phyloP scores from a whole-genome alignment of 306 rosid species.

The Astragalus glycyphyllos region DNA sequence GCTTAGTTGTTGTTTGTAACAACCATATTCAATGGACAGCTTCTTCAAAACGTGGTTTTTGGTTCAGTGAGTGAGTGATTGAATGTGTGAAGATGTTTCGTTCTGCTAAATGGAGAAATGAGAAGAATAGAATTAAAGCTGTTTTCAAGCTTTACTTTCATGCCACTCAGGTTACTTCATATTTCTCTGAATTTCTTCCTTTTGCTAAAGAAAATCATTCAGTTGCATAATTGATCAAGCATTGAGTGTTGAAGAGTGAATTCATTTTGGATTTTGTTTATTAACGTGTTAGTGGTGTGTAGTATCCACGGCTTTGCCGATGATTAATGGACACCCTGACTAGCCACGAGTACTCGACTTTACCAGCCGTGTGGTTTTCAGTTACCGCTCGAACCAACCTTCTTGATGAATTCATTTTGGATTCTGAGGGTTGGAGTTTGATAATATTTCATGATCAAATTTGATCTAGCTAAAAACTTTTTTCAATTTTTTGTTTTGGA shows the following conservation, averaged over 20 bases:
- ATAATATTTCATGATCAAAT: not conserved
- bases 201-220: too few relatives aligned
- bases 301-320: too few relatives aligned
- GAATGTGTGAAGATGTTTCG: conserved; percentile 67
- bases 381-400: too few relatives aligned
- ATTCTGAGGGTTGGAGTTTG: not conserved
- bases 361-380: too few relatives aligned
- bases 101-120: conserved; percentile 89
- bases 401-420: too few relatives aligned
- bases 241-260: too few relatives aligned
- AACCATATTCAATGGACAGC: conserved; percentile 19
- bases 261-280: too few relatives aligned
- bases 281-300: too few relatives aligned
- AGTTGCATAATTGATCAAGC: too few relatives aligned
- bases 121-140: conserved; percentile 76
- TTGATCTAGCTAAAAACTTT: not conserved
- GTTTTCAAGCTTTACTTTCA: conserved; percentile 82
- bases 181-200: not conserved
- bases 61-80: conserved; percentile 15
- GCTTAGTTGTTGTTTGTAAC: not conserved
- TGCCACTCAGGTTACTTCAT: conserved; percentile 69
- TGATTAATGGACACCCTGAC: too few relatives aligned
- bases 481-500: not conserved
- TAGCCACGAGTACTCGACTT: too few relatives aligned
- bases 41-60: conserved; percentile 39